Conservation (phyloP, 164 flowering plant species). For the Aristolochia californica region DNA sequence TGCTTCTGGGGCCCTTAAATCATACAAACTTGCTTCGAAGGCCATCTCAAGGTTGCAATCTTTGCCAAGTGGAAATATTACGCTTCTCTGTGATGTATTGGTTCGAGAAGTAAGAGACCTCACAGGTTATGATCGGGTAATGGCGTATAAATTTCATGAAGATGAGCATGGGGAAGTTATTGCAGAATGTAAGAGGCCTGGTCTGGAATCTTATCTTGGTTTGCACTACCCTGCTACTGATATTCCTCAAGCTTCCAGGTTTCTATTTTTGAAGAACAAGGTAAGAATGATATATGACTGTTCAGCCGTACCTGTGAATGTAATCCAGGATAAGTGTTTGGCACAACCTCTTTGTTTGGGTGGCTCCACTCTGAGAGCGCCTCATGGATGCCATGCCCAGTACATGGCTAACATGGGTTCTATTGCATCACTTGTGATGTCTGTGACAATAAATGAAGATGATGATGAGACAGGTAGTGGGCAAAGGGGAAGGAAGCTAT, state of each 20-base stretch:
- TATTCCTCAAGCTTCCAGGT: conserved; percentile 76
- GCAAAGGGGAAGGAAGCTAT: conserved; percentile 39
- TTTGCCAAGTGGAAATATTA: conserved; percentile 55
- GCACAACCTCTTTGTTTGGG: conserved; percentile 44
- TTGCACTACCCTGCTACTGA: conserved; percentile 76
- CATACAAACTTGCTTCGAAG: conserved; percentile 74
- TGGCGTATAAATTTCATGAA: conserved; percentile 73
- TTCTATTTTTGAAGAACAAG: conserved; percentile 66
- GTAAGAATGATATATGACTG: conserved; percentile 78
- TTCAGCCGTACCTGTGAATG: conserved; percentile 43
- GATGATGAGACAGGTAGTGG: conserved; percentile 30
- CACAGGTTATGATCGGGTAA: conserved; percentile 66
- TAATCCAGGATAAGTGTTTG: conserved; percentile 42
- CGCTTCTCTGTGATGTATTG: conserved; percentile 49
- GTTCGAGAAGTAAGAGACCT: conserved; percentile 56
- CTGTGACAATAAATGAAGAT: conserved; percentile 50
- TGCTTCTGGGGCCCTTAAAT: conserved; percentile 69
- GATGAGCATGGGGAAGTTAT: conserved; percentile 81
- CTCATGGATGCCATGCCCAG: conserved; percentile 74
- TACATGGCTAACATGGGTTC: conserved; percentile 81
- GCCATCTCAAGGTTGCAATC: conserved; percentile 68
- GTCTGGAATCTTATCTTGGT: conserved; percentile 62
- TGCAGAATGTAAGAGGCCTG: conserved; percentile 40
- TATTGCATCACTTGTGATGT: conserved; percentile 71
- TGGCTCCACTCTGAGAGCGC: conserved; percentile 63